Conservation (phyloP, 2,329 filamentous ascomycete genomes). For the Clonostachys chloroleuca region DNA sequence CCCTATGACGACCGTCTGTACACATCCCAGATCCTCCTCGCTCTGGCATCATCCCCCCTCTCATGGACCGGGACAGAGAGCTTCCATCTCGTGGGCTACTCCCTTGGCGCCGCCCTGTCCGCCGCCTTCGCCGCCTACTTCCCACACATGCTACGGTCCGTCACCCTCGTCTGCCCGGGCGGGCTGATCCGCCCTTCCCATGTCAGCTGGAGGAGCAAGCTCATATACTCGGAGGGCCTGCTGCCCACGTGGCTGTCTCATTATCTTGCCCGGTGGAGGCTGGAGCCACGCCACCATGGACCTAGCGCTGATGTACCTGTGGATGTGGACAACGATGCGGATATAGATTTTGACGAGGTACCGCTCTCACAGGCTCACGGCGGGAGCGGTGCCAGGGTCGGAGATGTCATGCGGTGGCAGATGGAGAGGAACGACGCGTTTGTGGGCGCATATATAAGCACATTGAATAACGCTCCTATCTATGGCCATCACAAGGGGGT, state of each 20-base stretch:
- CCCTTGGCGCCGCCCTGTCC: conserved; percentile 71
- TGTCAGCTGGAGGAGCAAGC: conserved; percentile 53
- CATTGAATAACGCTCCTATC: conserved; percentile 66
- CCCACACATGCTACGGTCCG: conserved; percentile 55
- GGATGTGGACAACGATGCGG: conserved; percentile 31
- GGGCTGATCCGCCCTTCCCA: conserved; percentile 64
- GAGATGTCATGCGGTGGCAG: conserved; percentile 66
- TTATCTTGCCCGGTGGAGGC: conserved; percentile 42
- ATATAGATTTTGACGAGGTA: conserved; percentile 39
- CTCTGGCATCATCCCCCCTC: conserved; percentile 57
- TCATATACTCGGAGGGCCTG: conserved; percentile 58
- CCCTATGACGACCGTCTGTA: conserved; percentile 62
- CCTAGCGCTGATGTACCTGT: conserved; percentile 28
- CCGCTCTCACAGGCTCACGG: conserved; percentile 39
- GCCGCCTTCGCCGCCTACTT: conserved; percentile 68
- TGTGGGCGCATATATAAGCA: conserved; percentile 65
- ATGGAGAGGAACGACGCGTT: conserved; percentile 63
- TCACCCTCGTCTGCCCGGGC: conserved; percentile 63
- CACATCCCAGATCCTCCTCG: conserved; percentile 59
- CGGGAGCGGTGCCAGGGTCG: conserved; percentile 43
- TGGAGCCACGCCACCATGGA: conserved; percentile 35
- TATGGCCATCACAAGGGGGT: conserved; percentile 50
- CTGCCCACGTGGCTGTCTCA: conserved; percentile 57
- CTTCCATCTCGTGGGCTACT: conserved; percentile 76
- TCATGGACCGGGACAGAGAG: conserved; percentile 47